phyloP scores from a whole-genome alignment of 1,284 basidiomycete genomes.

The Leccinum solheimii region DNA sequence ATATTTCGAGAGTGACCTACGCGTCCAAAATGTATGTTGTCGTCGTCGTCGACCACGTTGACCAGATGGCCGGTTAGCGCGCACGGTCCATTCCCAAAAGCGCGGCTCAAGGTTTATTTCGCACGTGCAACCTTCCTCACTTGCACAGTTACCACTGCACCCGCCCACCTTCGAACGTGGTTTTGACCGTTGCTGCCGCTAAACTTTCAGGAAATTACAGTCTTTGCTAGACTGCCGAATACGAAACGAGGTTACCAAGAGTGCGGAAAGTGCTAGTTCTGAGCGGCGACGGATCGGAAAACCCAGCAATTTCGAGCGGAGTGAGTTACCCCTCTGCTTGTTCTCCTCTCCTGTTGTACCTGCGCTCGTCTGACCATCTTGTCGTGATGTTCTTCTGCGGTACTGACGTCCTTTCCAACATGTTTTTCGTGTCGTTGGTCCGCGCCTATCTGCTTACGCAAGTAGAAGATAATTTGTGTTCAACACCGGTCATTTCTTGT shows the following conservation, averaged over 20 bases:
- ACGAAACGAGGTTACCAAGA: conserved; percentile 12
- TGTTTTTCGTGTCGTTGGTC: conserved; percentile 18
- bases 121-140: conserved; percentile 33
- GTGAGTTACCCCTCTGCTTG: conserved; percentile 28
- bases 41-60: conserved; percentile 24
- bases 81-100: conserved; percentile 31
- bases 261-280: conserved; percentile 27
- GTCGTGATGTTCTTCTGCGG: conserved; percentile 1
- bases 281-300: conserved; percentile 41
- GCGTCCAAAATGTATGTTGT: conserved; percentile 10
- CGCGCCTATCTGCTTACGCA: conserved; percentile 36
- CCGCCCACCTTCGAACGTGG: conserved; percentile 9
- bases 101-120: conserved; percentile 35
- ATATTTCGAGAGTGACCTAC: not conserved
- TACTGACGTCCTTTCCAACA: conserved; percentile 16
- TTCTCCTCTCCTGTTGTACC: not conserved
- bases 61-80: conserved; percentile 16
- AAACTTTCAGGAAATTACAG: conserved; percentile 13
- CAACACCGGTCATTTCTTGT: conserved; percentile 30
- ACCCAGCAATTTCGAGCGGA: conserved; percentile 38
- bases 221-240: conserved; percentile 8
- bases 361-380: conserved; percentile 2
- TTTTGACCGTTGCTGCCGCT: conserved; percentile 9
- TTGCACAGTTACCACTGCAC: conserved; percentile 30
- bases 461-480: conserved; percentile 26